Evolutionary conservation across 805 yeast species (phyloP).

Genomic region (Candida schatavii): DNA sequence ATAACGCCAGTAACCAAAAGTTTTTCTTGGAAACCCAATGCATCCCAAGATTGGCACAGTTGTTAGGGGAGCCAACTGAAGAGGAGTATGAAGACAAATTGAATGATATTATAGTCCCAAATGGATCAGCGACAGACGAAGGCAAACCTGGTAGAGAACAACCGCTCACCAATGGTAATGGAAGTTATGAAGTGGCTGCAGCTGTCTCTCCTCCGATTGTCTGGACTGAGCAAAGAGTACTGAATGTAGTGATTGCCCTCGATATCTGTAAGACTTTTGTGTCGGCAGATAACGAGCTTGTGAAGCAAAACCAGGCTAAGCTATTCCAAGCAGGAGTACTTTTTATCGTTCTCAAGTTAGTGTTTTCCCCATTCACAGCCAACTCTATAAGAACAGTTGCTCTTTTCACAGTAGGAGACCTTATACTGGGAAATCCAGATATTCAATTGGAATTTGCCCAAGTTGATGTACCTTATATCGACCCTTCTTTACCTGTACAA

Average conservation of each 20-base stretch:
- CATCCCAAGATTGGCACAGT: conserved; percentile 56
- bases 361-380: conserved; percentile 66
- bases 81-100: conserved; percentile 17
- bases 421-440: conserved; percentile 62
- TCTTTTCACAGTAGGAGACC: conserved; percentile 70
- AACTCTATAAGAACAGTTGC: conserved; percentile 65
- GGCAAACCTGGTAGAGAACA: neutral
- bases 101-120: neutral
- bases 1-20: conserved; percentile 87
- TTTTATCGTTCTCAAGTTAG: conserved; percentile 62
- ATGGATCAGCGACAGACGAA: neutral
- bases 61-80: conserved; percentile 61
- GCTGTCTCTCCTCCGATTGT: conserved; percentile 38
- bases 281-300: conserved; percentile 63
- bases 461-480: conserved; percentile 90
- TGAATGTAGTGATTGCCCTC: conserved; percentile 62
- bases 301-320: conserved; percentile 57
- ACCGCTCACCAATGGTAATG: neutral
- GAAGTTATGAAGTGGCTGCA: neutral
- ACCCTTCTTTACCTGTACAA: conserved; percentile 58
- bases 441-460: conserved; percentile 72
- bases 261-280: conserved; percentile 75
- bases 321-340: conserved; percentile 62
- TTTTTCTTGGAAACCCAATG: conserved; percentile 84
- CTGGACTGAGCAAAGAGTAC: conserved; percentile 77